Percentiles rank a stretch among this genome's conserved stretches.
Evolutionary conservation across 805 yeast genomes (phyloP).

Genomic region (Wickerhamiella siamensis): DNA sequence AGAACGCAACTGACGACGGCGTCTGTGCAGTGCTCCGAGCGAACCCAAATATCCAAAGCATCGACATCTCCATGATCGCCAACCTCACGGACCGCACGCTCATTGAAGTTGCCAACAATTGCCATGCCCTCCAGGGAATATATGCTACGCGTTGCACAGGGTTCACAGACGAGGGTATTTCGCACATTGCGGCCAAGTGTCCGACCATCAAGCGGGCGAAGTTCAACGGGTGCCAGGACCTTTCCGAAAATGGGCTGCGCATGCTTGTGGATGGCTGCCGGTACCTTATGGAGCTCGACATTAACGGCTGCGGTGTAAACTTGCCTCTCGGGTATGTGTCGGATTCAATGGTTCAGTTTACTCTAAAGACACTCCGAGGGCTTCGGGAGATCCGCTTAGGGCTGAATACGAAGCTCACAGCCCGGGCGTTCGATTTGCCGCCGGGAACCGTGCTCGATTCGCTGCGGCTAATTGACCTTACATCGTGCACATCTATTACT

Average conservation of each 20-base stretch:
- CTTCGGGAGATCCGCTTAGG: constrained; percentile 76
- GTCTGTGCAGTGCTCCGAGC: constrained; percentile 46
- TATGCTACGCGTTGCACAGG: constrained; percentile 68
- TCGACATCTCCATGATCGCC: constrained; percentile 71
- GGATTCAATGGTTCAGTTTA: constrained; percentile 41
- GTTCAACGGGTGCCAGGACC: constrained; percentile 52
- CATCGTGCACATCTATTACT: constrained; percentile 67
- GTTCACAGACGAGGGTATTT: constrained; percentile 48
- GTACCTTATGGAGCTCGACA: constrained; percentile 31
- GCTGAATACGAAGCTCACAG: constrained; percentile 54
- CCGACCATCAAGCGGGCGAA: constrained; percentile 70
- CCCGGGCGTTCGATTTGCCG: constrained; percentile 39
- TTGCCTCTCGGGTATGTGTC: constrained; percentile 30
- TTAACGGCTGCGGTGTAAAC: constrained; percentile 57
- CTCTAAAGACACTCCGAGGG: constrained; percentile 50
- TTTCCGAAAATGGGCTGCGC: constrained; percentile 41
- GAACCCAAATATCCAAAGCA: constrained; percentile 63
- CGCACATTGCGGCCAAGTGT: constrained; percentile 44
- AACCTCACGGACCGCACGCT: constrained; percentile 59
- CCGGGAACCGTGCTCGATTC: constrained; percentile 42
- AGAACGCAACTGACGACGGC: constrained; percentile 44
- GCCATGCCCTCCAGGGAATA: constrained; percentile 64
- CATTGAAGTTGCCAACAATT: constrained; percentile 48
- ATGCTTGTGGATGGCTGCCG: neutral
- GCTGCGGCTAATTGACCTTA: constrained; percentile 68